Conservation (phyloP, 306 rosid species). For the Cotoneaster glaucophyllus region DNA sequence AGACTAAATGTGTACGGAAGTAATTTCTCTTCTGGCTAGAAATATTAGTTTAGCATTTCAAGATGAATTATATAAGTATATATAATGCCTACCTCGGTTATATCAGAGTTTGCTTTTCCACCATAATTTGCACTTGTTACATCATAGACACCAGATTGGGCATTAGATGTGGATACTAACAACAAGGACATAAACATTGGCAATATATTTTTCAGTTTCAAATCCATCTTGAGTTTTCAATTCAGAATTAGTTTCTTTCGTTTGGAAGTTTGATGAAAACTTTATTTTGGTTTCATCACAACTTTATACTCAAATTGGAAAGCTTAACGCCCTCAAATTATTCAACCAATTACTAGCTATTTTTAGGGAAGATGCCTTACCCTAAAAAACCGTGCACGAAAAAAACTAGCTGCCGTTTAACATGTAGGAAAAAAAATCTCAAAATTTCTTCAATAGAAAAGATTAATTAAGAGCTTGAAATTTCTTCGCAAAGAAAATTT, state of each 20-base stretch:
- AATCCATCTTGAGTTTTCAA: not conserved
- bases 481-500: too few species aligned
- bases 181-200: not conserved
- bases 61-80: not conserved
- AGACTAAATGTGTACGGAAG: not conserved
- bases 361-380: too few species aligned
- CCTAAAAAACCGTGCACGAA: too few species aligned
- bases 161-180: not conserved
- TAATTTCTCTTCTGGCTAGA: too few species aligned
- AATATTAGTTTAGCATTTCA: too few species aligned
- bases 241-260: not conserved
- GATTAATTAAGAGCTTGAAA: too few species aligned
- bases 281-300: not conserved
- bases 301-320: not conserved
- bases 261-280: not conserved
- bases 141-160: not conserved
- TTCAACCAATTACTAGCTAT: not conserved
- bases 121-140: constrained; percentile 12
- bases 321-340: not conserved
- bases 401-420: too few species aligned
- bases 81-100: constrained; percentile 9
- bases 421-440: too few species aligned
- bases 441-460: too few species aligned
- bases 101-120: constrained; percentile 13
- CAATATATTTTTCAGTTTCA: not conserved